A percentile compares a stretch with the other conserved stretches of the same genome.
Conservation (phyloP, 306 rosid genomes). For the Cajanus cajan region DNA sequence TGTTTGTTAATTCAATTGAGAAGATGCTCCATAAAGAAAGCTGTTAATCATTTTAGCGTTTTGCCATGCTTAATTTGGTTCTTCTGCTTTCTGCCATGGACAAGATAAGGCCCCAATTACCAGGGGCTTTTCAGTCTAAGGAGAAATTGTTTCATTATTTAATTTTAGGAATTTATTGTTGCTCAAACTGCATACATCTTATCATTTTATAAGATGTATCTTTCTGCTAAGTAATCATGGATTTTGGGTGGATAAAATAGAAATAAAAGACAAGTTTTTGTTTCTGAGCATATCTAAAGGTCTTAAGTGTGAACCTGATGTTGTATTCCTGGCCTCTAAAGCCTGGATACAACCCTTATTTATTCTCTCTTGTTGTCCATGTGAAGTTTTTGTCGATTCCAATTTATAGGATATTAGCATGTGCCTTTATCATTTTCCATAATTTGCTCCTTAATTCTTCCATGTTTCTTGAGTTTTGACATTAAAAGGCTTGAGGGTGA, state of each 20-base stretch:
- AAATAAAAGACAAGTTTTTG: background rate
- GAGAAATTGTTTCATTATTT: background rate
- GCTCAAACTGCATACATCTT: background rate
- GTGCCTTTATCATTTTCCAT: background rate
- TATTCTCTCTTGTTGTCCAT: background rate
- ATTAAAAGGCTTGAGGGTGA: background rate
- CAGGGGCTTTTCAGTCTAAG: slow-evolving; percentile 47
- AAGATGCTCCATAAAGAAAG: slow-evolving; percentile 52
- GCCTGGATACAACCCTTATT: background rate
- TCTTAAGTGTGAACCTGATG: background rate
- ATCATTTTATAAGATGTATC: background rate
- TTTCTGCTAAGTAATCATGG: background rate
- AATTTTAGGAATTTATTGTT: background rate
- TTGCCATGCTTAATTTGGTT: slow-evolving; percentile 45
- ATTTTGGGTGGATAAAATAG: background rate
- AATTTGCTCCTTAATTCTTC: background rate
- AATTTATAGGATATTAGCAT: background rate
- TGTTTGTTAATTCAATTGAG: slow-evolving; percentile 49
- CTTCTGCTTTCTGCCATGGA: slow-evolving; percentile 38
- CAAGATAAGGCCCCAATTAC: slow-evolving; percentile 37
- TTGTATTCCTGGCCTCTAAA: background rate
- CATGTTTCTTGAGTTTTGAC: background rate
- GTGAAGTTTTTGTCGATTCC: background rate
- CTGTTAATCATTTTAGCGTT: slow-evolving; percentile 51
- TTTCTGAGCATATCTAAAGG: background rate